These are phyloP conservation scores for Parascedosporium putredinis DNA, from an alignment of 2,329 filamentous ascomycete genomes.

Conservation along the genomic window DNA sequence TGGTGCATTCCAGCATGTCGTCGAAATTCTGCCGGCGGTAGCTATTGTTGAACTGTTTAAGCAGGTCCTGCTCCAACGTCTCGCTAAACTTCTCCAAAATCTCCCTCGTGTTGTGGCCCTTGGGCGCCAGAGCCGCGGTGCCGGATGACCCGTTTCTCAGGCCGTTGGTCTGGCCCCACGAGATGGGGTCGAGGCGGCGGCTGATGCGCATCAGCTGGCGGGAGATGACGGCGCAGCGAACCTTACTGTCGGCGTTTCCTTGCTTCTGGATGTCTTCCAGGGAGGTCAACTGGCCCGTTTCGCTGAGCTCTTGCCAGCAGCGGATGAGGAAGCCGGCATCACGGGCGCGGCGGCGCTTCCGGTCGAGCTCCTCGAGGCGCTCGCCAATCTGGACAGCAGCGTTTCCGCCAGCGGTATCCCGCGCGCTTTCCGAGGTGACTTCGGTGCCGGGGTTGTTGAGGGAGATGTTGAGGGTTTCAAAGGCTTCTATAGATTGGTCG, in stretches of 20 bases:
- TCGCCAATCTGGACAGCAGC: constrained; percentile 92
- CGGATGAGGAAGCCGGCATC: constrained; percentile 93
- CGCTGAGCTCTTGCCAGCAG: constrained; percentile 93
- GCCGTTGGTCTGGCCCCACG: constrained; percentile 57
- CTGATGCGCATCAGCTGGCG: constrained; percentile 91
- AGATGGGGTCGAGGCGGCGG: constrained; percentile 71
- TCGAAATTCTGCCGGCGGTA: constrained; percentile 93
- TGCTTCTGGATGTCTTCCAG: constrained; percentile 80
- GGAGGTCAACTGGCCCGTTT: constrained; percentile 75
- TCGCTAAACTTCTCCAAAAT: constrained; percentile 96
- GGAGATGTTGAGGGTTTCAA: constrained; percentile 72
- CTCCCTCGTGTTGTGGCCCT: constrained; percentile 63
- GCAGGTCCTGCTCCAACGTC: constrained; percentile 83
- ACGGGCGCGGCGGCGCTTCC: constrained; percentile 77
- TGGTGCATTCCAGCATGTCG: constrained; percentile 95
- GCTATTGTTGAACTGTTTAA: constrained; percentile 96
- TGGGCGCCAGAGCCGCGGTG: constrained; percentile 24
- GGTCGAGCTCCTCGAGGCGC: constrained; percentile 84
- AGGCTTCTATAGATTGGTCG: constrained; percentile 83
- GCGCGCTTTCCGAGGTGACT: constrained; percentile 25
- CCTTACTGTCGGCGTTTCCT: constrained; percentile 81
- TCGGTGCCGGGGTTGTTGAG: constrained; percentile 49
- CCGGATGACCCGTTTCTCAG: constrained; percentile 41
- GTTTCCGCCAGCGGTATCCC: constrained; percentile 52
- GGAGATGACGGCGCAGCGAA: constrained; percentile 87